Evolutionary conservation across 805 yeast genomes (phyloP).

Genomic region (Phaffomyces thermotolerans): DNA sequence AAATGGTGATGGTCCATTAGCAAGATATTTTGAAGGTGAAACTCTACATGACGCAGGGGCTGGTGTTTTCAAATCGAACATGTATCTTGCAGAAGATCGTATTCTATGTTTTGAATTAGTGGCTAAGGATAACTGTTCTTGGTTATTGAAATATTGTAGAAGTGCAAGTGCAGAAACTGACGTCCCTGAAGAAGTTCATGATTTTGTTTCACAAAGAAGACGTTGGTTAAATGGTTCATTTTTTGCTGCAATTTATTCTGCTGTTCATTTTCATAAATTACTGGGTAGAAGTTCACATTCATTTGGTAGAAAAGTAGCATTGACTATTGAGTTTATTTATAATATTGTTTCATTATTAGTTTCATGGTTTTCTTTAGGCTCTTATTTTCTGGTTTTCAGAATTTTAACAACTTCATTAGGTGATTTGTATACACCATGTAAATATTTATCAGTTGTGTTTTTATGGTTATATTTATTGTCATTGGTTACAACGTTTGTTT

Average conservation of each 20-base stretch:
- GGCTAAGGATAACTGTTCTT: constrained; percentile 67
- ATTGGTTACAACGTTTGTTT: constrained; percentile 75
- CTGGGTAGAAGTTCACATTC: constrained; percentile 65
- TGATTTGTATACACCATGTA: constrained; percentile 64
- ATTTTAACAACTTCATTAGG: constrained; percentile 77
- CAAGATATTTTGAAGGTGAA: constrained; percentile 90
- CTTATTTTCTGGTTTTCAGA: constrained; percentile 84
- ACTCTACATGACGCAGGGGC: constrained; percentile 56
- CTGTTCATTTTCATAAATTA: constrained; percentile 66
- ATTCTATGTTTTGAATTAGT: constrained; percentile 91
- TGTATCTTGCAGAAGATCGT: constrained; percentile 97
- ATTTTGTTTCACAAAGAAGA: constrained; percentile 84
- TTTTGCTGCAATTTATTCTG: constrained; percentile 86
- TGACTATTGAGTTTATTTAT: constrained; percentile 75
- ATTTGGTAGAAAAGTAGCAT: constrained; percentile 52
- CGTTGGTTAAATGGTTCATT: constrained; percentile 97
- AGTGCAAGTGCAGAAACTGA: constrained; percentile 91
- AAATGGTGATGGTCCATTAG: constrained; percentile 77
- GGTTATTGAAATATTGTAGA: constrained; percentile 81
- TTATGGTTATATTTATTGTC: constrained; percentile 82
- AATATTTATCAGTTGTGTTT: constrained; percentile 67
- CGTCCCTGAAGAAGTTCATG: constrained; percentile 85
- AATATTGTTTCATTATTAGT: constrained; percentile 68
- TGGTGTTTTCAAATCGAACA: constrained; percentile 88
- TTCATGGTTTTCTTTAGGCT: constrained; percentile 90